Base-by-base conservation (phyloP, 495 filamentous ascomycete genomes). In the Rhizodiscina lignyota region DNA sequence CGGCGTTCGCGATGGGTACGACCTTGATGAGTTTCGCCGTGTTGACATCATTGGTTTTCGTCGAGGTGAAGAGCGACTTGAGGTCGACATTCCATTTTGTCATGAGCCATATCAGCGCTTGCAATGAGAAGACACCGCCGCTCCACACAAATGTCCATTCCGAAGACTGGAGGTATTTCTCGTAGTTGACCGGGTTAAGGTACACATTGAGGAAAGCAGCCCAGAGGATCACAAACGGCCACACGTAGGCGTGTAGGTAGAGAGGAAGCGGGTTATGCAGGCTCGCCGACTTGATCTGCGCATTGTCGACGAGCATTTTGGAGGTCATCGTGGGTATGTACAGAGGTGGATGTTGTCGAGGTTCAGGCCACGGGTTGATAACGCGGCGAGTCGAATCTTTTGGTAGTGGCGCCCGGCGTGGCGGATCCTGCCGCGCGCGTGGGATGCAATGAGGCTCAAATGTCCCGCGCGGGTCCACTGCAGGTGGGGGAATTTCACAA, bases 111-210 rank as follows among this genome's bases (percentile, higher is more conserved):
- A 81, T 62, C 39, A 99, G 68, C 40, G 79, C 72, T 64, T 99
- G 89, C 32, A 72, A 44, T 10, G 86, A 94, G 52, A 92, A 66
- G 49, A 96, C 92, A 21, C 72, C 67, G 41, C 80, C 86, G 40
- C 77, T 66, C 68, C 76, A 99, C 35, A 96, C 83, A 55, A 93
- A 93, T 5, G 91, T 96, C 89, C 89, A 99, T 62, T 99, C 89
- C 44, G 74, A 72, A 17, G 74, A 77, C 36, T 77, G 66, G 40
- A 99, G 86, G 59, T 96, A 75, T 45, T 74, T 79, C 33, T 89
- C 75, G 59, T 96, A 99, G 42, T 78, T 70, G 18, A 83, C 79
- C 26, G 71, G 62, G 10, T 72, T 79, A 34, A 92, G 71, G 51
- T 87, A 94, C 55, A 83, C 70, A 46, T 82, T 67, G 36, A 94